phyloP scores from a whole-genome alignment of 1,284 basidiomycete genomes.

The Tilletia walkeri region DNA sequence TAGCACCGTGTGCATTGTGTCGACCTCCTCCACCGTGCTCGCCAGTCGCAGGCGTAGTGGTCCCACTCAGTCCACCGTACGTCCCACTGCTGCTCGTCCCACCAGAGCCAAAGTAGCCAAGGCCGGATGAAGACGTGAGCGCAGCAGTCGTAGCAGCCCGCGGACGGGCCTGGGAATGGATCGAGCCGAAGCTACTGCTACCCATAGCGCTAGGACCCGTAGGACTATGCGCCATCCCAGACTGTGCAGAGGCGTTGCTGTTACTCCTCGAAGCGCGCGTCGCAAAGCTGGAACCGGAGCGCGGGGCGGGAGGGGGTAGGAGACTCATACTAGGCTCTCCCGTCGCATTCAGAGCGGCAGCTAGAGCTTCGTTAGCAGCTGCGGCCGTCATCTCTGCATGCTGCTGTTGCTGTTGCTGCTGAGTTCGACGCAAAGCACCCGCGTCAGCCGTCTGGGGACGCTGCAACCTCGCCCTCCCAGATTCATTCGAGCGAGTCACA shows the following conservation, averaged over 20 bases:
- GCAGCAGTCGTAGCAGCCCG: slow-evolving; percentile 11
- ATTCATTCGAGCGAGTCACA: too few species aligned
- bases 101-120: neutral
- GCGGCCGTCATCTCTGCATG: too few species aligned
- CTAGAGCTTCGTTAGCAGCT: neutral
- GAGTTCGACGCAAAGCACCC: too few species aligned
- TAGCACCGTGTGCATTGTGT: neutral
- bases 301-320: neutral
- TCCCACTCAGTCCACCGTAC: neutral
- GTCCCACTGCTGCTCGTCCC: neutral
- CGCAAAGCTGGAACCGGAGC: neutral
- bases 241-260: slow-evolving; percentile 1
- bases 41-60: neutral
- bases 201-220: neutral
- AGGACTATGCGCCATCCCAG: neutral
- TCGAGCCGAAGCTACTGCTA: neutral
- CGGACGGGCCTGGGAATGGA: neutral
- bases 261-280: slow-evolving; percentile 12
- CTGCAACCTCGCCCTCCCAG: too few species aligned
- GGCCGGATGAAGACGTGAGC: neutral
- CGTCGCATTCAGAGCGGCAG: neutral
- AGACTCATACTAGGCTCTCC: slow-evolving; percentile 2
- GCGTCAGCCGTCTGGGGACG: too few species aligned
- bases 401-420: too few species aligned
- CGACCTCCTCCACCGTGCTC: too few species aligned